phyloP scores from a whole-genome alignment of 1,139 yeast species.

The Maudiozyma humilis region DNA sequence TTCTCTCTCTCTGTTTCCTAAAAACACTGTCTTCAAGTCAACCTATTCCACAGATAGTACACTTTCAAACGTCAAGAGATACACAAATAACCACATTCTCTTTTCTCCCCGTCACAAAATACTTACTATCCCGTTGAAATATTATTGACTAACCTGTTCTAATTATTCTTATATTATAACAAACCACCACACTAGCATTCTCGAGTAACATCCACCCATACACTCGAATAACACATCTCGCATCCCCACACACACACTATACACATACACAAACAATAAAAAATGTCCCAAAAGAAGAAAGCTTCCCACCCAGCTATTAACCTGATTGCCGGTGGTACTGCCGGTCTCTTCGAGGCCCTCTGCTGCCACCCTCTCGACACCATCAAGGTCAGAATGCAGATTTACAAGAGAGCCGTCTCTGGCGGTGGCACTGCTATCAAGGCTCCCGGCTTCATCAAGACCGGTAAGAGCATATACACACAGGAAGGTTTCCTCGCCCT shows the following conservation, averaged over 20 bases:
- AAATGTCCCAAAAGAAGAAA: constrained; percentile 26
- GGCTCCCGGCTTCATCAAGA: constrained; percentile 76
- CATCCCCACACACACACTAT: background rate
- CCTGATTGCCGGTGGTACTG: constrained; percentile 91
- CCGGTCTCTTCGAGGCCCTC: constrained; percentile 92
- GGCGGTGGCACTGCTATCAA: constrained; percentile 36
- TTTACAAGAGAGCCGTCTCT: constrained; percentile 48
- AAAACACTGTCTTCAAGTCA: background rate
- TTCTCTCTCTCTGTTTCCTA: background rate
- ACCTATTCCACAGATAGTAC: no score
- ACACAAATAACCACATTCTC: background rate
- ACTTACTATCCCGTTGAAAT: no score
- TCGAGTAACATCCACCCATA: background rate
- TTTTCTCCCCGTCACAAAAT: background rate
- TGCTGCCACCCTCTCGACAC: constrained; percentile 95
- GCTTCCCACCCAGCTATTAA: constrained; percentile 51
- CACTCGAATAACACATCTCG: background rate
- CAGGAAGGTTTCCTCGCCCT: constrained; percentile 81
- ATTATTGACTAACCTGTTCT: no score
- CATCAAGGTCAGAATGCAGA: constrained; percentile 94
- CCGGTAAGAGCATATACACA: constrained; percentile 70
- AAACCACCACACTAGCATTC: background rate
- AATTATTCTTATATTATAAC: no score
- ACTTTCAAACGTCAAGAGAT: background rate
- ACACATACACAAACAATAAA: background rate